phyloP scores from a whole-genome alignment of 345 rosid species.

The Populus davidiana region DNA sequence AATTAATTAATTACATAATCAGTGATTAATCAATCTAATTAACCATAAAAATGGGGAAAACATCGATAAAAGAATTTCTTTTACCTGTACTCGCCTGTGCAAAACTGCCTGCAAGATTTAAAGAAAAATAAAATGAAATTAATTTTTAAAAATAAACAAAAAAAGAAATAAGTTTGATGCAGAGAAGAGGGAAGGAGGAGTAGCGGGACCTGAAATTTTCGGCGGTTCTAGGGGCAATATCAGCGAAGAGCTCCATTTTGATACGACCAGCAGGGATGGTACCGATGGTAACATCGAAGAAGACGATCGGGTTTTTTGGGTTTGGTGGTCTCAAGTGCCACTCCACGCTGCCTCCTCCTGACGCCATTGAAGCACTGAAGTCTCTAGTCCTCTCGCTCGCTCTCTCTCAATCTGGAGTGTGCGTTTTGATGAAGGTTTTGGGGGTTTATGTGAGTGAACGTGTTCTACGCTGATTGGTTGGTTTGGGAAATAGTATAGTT shows the following conservation, averaged over 20 bases:
- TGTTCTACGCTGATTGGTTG: not conserved
- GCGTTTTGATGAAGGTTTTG: not conserved
- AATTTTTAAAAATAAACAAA: not conserved
- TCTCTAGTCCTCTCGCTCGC: not conserved
- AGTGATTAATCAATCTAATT: not conserved
- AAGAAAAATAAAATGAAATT: not conserved
- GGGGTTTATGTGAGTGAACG: not conserved
- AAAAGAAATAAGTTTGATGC: not conserved
- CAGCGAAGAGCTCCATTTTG: slow-evolving; percentile 99
- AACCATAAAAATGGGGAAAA: not conserved
- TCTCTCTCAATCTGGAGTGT: not conserved
- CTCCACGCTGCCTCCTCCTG: slow-evolving; percentile 65
- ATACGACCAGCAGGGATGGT: slow-evolving; percentile 87
- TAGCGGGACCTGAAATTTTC: slow-evolving; percentile 78
- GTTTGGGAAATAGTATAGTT: not conserved
- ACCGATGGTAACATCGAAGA: slow-evolving; percentile 90
- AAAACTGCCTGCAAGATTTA: slow-evolving; percentile 68
- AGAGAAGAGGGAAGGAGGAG: not conserved
- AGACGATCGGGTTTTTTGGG: slow-evolving; percentile 94
- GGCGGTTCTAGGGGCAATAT: slow-evolving; percentile 82
- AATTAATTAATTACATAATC: not conserved
- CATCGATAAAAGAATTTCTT: not conserved
- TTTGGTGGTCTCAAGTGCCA: slow-evolving; percentile 94
- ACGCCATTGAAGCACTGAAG: slow-evolving; percentile 36
- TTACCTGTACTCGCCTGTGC: slow-evolving; percentile 92